Evolutionary conservation across 1,284 basidiomycete genomes (phyloP).

Genomic region (Grifola frondosa): DNA sequence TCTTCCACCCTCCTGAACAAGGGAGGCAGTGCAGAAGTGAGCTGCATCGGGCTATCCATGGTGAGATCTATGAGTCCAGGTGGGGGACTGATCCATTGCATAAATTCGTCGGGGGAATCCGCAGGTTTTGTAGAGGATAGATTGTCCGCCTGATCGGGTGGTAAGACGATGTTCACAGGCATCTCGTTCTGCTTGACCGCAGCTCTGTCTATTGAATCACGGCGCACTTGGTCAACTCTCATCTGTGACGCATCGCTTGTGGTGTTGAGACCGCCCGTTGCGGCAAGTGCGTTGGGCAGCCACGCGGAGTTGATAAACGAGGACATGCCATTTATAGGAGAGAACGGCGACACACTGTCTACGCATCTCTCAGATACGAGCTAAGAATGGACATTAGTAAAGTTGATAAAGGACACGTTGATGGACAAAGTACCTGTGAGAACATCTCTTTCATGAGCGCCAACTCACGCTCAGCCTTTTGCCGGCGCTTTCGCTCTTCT

Average conservation of each 20-base stretch:
- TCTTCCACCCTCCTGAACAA: not conserved
- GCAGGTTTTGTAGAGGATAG: too few species aligned
- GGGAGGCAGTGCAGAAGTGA: constrained; percentile 3
- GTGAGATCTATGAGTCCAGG: constrained; percentile 18
- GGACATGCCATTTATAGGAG: not conserved
- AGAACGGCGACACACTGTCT: not conserved
- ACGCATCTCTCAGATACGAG: not conserved
- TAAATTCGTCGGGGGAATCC: too few species aligned
- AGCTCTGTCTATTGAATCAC: not conserved
- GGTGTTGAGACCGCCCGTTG: not conserved
- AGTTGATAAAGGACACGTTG: not conserved
- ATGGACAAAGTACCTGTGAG: not conserved
- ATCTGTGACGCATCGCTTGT: not conserved
- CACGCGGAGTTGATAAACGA: not conserved
- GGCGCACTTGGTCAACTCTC: not conserved
- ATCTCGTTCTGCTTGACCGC: constrained; percentile 2
- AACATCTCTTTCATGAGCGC: not conserved
- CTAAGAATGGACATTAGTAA: not conserved
- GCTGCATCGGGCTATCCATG: constrained; percentile 1
- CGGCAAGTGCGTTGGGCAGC: not conserved
- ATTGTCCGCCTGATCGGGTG: too few species aligned
- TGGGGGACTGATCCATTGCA: too few species aligned
- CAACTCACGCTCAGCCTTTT: not conserved
- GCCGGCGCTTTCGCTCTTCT: constrained; percentile 6
- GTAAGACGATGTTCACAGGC: not conserved